Conservation (phyloP, 192 early-diverging fungal genomes). For the Blastocladiella britannica region DNA sequence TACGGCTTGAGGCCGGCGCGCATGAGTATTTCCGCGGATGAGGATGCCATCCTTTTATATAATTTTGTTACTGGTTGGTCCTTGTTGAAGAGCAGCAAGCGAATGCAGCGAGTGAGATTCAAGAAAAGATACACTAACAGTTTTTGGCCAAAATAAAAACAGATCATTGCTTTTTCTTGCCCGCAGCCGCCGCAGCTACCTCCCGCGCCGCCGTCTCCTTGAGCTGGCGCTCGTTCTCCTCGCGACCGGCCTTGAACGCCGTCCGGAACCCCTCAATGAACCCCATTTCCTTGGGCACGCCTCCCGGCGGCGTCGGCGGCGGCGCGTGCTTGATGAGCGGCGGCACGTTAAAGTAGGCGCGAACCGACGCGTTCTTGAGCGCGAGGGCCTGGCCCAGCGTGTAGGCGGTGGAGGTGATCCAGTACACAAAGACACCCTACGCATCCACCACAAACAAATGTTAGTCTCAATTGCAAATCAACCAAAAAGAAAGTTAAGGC, state of each 20-base stretch:
- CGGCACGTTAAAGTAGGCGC: constrained; percentile 36
- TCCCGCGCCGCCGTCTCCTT: too few species aligned
- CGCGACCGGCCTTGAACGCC: not conserved
- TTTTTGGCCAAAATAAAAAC: too few species aligned
- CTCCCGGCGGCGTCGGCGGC: not conserved
- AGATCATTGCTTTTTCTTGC: too few species aligned
- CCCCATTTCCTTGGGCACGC: not conserved
- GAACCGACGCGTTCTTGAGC: constrained; percentile 35
- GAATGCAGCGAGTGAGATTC: too few species aligned
- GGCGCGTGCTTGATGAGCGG: constrained; percentile 5
- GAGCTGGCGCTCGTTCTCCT: not conserved
- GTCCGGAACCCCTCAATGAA: not conserved
- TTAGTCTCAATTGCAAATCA: constrained; percentile 5
- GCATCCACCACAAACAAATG: not conserved
- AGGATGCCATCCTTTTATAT: too few species aligned
- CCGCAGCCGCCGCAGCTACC: too few species aligned
- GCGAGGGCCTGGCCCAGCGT: constrained; percentile 46
- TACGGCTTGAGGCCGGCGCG: not conserved
- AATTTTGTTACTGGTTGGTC: too few species aligned
- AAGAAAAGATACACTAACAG: too few species aligned
- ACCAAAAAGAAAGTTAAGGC: constrained; percentile 5
- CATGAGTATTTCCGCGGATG: too few species aligned
- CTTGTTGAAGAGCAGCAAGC: too few species aligned
- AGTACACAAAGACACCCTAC: constrained; percentile 65
- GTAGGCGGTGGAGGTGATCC: constrained; percentile 53